Percentiles rank a stretch among this genome's conserved stretches.
Conservation (phyloP, 306 rosid species). For the Dryas octopetala region DNA sequence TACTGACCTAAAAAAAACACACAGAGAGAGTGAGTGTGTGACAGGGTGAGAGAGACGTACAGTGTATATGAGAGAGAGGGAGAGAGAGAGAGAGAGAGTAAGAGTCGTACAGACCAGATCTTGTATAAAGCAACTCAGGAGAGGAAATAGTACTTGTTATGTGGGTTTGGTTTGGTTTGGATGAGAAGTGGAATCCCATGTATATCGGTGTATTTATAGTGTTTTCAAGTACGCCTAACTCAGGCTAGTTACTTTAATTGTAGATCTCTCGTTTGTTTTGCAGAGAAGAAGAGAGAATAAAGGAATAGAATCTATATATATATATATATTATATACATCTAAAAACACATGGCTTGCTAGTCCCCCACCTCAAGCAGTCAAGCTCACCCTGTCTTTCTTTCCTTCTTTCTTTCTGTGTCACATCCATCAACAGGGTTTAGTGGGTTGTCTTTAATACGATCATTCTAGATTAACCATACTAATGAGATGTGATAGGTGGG, state of each 20-base stretch:
- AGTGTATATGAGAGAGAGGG: background rate
- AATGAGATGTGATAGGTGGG: too few species aligned
- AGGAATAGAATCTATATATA: background rate
- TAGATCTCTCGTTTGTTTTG: background rate
- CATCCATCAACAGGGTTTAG: background rate
- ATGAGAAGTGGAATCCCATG: background rate
- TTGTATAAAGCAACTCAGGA: conserved; percentile 9
- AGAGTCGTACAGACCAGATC: too few species aligned
- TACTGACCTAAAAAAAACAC: background rate
- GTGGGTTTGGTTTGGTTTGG: background rate
- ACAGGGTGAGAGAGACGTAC: background rate
- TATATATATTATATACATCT: background rate
- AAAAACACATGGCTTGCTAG: background rate
- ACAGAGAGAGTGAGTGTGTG: background rate
- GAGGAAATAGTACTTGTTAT: background rate
- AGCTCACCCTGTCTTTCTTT: background rate
- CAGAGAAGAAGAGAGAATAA: background rate
- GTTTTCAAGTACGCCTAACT: background rate
- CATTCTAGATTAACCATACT: too few species aligned
- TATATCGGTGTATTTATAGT: conserved; percentile 11
- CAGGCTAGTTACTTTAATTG: background rate
- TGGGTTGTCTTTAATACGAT: background rate
- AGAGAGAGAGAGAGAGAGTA: background rate
- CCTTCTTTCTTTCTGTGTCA: background rate
- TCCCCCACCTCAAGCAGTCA: background rate